Evolutionary conservation across 2,329 filamentous ascomycete genomes (phyloP), one percentile per base, ranked within the genome.

Genomic region (Stromatinia cepivora): DNA sequence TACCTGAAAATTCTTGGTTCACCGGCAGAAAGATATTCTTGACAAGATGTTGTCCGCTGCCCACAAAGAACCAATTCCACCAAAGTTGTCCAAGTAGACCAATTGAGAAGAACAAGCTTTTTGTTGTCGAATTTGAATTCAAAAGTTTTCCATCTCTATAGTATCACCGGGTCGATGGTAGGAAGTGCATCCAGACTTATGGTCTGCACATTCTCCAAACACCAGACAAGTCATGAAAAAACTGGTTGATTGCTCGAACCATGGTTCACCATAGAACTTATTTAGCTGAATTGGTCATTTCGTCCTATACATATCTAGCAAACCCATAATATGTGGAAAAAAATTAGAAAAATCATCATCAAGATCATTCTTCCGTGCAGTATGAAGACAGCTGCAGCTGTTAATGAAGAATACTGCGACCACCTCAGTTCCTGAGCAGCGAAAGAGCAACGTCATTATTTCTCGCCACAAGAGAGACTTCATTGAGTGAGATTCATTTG

Each of bases 101-200:
- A 0, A 81, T 79, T 74, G 85, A 85, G 73, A 79, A 84, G 73
- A 77, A 80, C 69, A 77, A 73, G 15, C 69, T 84, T 1, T 71
- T 75, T 0, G 78, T 75, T 0, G 77, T 79, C 22, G 75, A 83
- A 20, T 78, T 85, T 62, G 82, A 84, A 73, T 77, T 86, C 0
- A 79, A 75, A 0, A 74, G 73, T 17, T 75, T 84, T 0, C 82
- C 84, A 0, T 78, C 77, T 0, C 84, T 83, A 0, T 63, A 79
- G 17, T 75, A 85, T 0, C 82, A 85, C 73, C 68, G 81, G 69
- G 73, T 75, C 0, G 84, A 85, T 68, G 83, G 84, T 0, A 84
- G 84, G 0, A 82, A 81, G 66, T 85, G 85, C 69, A 75, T 85
- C 31, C 83, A 84, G 70, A 85, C 83, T 0, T 83, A 81, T 66